Evolutionary conservation across 768 basidiomycete genomes (phyloP).

Genomic region (Pholiota conissans): DNA sequence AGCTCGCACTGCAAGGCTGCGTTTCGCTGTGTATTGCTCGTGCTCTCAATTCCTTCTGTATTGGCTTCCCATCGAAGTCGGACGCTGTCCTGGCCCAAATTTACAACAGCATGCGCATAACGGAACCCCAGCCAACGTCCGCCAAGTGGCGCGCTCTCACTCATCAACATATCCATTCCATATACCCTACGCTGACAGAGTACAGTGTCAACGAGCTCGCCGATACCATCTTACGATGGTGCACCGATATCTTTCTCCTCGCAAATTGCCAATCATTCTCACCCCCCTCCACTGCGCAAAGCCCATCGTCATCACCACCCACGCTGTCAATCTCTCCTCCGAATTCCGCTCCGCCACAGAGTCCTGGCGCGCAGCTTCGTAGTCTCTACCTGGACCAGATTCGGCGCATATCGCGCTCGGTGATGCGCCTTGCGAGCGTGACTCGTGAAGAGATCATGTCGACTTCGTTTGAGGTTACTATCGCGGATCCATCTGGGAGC

Average conservation of each 20-base stretch:
- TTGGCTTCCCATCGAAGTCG: conserved; percentile 71
- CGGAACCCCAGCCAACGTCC: conserved; percentile 77
- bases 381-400: conserved; percentile 60
- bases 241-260: conserved; percentile 62
- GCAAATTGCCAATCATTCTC: conserved; percentile 54
- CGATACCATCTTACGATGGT: conserved; percentile 76
- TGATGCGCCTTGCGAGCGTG: conserved; percentile 61
- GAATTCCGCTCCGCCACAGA: conserved; percentile 13
- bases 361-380: conserved; percentile 28
- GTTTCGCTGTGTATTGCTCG: conserved; percentile 66
- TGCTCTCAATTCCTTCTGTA: conserved; percentile 68
- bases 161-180: conserved; percentile 63
- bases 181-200: conserved; percentile 67
- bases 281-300: conserved; percentile 17
- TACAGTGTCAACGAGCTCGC: conserved; percentile 70
- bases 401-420: conserved; percentile 62
- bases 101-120: conserved; percentile 50
- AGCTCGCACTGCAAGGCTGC: conserved; percentile 74
- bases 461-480: conserved; percentile 70
- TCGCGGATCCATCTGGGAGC: conserved; percentile 51
- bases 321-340: conserved; percentile 21
- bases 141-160: conserved; percentile 78
- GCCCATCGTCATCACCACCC: conserved; percentile 23
- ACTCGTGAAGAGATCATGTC: conserved; percentile 76
- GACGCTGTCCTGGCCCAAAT: conserved; percentile 66